Conservation (phyloP, 1,284 basidiomycete species). For the Phellopilus nigrolimitatus region DNA sequence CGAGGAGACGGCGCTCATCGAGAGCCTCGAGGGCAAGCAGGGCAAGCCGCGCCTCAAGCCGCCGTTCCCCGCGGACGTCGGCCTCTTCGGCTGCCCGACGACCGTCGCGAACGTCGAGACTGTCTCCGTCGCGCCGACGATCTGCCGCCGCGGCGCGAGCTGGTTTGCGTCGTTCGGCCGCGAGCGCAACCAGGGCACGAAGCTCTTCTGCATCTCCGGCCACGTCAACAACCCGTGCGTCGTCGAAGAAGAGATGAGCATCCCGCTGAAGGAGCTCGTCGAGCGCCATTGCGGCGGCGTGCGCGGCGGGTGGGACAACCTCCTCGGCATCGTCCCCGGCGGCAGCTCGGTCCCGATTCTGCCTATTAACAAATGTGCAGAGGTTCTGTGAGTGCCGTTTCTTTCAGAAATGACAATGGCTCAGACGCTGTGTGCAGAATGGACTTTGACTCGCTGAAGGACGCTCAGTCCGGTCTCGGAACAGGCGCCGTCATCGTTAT, state of each 20-base stretch:
- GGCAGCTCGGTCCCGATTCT: slow-evolving; percentile 95
- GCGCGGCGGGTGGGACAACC: slow-evolving; percentile 92
- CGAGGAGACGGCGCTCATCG: slow-evolving; percentile 97
- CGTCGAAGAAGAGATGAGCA: slow-evolving; percentile 98
- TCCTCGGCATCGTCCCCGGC: slow-evolving; percentile 92
- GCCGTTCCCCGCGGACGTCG: slow-evolving; percentile 99
- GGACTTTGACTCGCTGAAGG: slow-evolving; percentile 98
- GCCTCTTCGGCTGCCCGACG: slow-evolving; percentile 93
- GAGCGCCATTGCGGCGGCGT: slow-evolving; percentile 98
- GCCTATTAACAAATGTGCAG: slow-evolving; percentile 74
- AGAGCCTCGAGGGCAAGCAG: slow-evolving; percentile 96
- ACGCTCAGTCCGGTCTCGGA: slow-evolving; percentile 90
- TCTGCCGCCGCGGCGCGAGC: slow-evolving; percentile 83
- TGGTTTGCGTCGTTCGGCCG: slow-evolving; percentile 96
- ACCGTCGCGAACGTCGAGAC: slow-evolving; percentile 99
- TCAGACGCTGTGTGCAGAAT: slow-evolving; percentile 53
- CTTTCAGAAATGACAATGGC: slow-evolving; percentile 6
- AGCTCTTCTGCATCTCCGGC: slow-evolving; percentile 93
- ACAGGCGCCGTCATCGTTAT: slow-evolving; percentile 99
- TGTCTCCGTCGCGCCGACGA: slow-evolving; percentile 95
- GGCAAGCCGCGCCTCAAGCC: slow-evolving; percentile 98
- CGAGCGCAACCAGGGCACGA: slow-evolving; percentile 92
- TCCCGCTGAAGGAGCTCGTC: slow-evolving; percentile 88
- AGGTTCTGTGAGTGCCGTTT: slow-evolving; percentile 67
- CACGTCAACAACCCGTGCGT: slow-evolving; percentile 99